These are phyloP conservation scores for Prunus fruticosa DNA, from an alignment of 306 rosid genomes.

Conservation along the genomic window DNA sequence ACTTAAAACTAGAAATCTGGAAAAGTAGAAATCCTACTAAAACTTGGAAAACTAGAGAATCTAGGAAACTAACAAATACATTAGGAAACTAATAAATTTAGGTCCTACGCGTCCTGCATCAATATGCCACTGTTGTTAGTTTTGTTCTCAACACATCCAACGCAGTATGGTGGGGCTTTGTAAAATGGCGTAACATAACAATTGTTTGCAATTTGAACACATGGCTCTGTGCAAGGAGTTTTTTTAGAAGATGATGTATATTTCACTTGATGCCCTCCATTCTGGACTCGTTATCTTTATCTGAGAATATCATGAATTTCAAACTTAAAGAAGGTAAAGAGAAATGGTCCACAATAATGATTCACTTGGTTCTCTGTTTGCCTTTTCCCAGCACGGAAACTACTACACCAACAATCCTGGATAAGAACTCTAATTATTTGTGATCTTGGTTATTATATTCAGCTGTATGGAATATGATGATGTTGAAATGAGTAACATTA, in stretches of 20 bases:
- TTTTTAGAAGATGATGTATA: not conserved
- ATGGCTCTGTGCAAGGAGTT: not conserved
- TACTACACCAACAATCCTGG: not conserved
- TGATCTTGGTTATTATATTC: not conserved
- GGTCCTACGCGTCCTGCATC: no score
- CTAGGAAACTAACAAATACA: no score
- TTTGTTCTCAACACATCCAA: not conserved
- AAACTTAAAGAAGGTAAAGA: not conserved
- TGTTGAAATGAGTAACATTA: not conserved
- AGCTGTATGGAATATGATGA: not conserved
- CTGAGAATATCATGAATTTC: not conserved
- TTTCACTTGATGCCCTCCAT: not conserved
- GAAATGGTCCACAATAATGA: not conserved
- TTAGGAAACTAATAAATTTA: no score
- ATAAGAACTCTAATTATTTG: not conserved
- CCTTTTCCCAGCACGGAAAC: not conserved
- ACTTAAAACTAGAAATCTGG: no score
- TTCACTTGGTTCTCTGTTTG: not conserved
- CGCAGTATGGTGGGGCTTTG: not conserved
- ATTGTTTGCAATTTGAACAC: not conserved
- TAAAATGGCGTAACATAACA: not conserved
- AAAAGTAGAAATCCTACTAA: no score
- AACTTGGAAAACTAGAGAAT: no score
- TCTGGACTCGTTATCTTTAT: not conserved
- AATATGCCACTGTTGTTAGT: not conserved